Evolutionary conservation across 257 asterid species (phyloP).

Genomic region (Capsicum pubescens): DNA sequence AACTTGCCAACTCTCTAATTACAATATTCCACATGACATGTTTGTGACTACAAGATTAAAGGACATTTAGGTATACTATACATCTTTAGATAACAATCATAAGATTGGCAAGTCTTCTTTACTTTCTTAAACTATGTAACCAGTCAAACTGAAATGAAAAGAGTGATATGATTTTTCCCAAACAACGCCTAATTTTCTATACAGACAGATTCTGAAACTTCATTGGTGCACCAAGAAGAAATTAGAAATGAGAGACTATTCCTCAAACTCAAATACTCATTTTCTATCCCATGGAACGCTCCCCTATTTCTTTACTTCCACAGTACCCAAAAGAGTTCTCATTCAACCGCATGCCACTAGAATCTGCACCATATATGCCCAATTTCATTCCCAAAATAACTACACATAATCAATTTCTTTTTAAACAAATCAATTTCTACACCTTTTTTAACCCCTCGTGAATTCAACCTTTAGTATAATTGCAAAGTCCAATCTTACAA

Average conservation of each 20-base stretch:
- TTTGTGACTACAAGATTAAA: background rate
- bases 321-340: background rate
- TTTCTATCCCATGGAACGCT: background rate
- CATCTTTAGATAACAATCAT: background rate
- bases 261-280: background rate
- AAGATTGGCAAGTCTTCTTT: background rate
- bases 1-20: background rate
- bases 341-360: too few relatives aligned
- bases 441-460: background rate
- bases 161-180: background rate
- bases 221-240: background rate
- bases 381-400: too few relatives aligned
- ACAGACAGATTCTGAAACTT: background rate
- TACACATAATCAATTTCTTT: too few relatives aligned
- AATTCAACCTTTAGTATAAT: background rate
- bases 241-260: background rate
- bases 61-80: background rate
- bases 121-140: background rate
- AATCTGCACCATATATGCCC: too few relatives aligned
- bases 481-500: background rate
- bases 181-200: background rate
- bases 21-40: background rate
- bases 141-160: background rate
- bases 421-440: too few relatives aligned
- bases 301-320: background rate